Base-by-base conservation (phyloP, 108 stramenopile species). In the Cylindrotheca closterium region DNA sequence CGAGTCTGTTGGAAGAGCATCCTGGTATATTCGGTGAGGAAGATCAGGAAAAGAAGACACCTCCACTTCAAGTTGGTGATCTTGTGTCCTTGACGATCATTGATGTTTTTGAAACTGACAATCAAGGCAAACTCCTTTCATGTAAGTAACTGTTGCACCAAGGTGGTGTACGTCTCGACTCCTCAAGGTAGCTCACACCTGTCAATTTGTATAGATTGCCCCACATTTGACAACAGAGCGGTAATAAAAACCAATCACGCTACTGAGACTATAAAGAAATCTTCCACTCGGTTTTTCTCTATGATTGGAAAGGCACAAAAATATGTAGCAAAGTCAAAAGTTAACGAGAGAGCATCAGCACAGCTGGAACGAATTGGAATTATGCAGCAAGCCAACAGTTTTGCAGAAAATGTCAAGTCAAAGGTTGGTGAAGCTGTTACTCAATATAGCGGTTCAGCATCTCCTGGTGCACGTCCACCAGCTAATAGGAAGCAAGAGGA, bases 21-120 rank as follows among this genome's bases (percentile, higher is more conserved):
- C 22, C 19, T 3, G 51, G 29, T 21, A n/a, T 15, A 23, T 58
- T 58, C 24, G 30, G 42, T 55, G 65, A 60, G 45, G 62, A 56
- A 47, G 26, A 34, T 15, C 29, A 63, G 23, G 17, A 18, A 32
- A 47, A 18, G 1, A 37, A 30, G 34, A 66, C 75, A 30, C 70
- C 71, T n/a, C 57, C 82, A 30, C 79, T 88, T 42, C 86, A 89
- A 60, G 73, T 89, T 34, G 92, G 89, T 25, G 92, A 94, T 63
- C 60, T 94, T 28, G 92, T 91, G 12, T 80, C 85, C 46, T 78
- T 94, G 77, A 94, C 92, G 15, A 94, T 94, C 37, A 85, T 94
- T 17, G 92, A 94, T 71, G 92, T 94, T 15, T 94, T 94, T 76
- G 89, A 94, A 62, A 94, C 89, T 22, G 92, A 94, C 67, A 78